Conservation (phyloP, 805 yeast species). For the Priceomyces medius region DNA sequence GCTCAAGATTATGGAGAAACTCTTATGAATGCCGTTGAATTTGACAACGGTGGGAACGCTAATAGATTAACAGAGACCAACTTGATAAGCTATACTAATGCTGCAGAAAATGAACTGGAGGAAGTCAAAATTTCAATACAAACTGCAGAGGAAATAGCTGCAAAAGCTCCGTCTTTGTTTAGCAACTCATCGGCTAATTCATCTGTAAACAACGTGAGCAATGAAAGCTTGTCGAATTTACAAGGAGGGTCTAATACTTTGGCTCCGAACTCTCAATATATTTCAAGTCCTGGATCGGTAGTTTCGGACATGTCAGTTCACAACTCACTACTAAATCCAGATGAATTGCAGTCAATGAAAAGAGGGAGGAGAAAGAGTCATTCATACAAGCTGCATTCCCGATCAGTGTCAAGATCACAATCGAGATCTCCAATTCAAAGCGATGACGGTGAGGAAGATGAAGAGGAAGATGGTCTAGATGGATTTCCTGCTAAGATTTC, state of each 20-base stretch:
- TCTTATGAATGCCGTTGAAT: background rate
- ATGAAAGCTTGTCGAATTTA: conserved; percentile 1
- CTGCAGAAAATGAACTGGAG: conserved; percentile 8
- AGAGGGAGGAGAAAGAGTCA: conserved; percentile 41
- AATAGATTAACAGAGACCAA: conserved; percentile 13
- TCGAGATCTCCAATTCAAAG: conserved; percentile 16
- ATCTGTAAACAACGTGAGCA: conserved; percentile 10
- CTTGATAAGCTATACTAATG: conserved; percentile 8
- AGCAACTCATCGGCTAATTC: conserved; percentile 46
- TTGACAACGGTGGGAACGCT: conserved; percentile 9
- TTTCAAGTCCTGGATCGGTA: conserved; percentile 17
- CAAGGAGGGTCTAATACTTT: conserved; percentile 8
- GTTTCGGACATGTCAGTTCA: conserved; percentile 10
- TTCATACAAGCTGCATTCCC: conserved; percentile 17
- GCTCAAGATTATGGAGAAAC: background rate
- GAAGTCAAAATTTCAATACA: conserved; percentile 20
- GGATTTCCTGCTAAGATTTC: conserved; percentile 22
- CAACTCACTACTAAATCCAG: conserved; percentile 28
- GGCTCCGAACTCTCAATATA: conserved; percentile 15
- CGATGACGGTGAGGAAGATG: conserved; percentile 25
- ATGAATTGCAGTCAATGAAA: conserved; percentile 39
- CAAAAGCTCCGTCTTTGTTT: conserved; percentile 56
- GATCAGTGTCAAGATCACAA: conserved; percentile 28
- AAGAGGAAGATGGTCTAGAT: conserved; percentile 27
- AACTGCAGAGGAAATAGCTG: conserved; percentile 43